Conservation (phyloP, 2,329 filamentous ascomycete species). For the Penicillium nordicum region DNA sequence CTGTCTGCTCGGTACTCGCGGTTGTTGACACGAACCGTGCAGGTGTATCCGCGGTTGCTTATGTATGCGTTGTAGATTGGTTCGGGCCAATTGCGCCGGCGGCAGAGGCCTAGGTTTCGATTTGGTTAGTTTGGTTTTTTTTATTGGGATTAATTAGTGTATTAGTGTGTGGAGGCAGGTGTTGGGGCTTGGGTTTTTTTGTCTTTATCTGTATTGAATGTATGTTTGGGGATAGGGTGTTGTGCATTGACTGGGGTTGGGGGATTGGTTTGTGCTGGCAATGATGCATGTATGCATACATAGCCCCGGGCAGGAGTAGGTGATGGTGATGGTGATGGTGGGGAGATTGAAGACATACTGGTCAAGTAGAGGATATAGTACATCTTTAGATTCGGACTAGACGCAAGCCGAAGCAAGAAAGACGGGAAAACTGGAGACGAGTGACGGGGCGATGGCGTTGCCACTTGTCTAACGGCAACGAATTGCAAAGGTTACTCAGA, state of each 20-base stretch:
- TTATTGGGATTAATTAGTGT: neutral
- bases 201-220: neutral
- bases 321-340: neutral
- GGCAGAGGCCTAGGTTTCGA: conserved; percentile 72
- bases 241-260: neutral
- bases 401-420: neutral
- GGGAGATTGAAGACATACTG: conserved; percentile 56
- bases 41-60: conserved; percentile 73
- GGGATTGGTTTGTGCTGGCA: neutral
- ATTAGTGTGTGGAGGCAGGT: too few relatives aligned
- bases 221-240: neutral
- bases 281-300: conserved; percentile 17
- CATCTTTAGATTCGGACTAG: conserved; percentile 30
- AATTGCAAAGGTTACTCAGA: conserved; percentile 11
- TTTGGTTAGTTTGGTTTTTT: conserved; percentile 13
- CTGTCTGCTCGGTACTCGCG: conserved; percentile 92
- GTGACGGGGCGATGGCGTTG: neutral
- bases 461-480: conserved; percentile 1
- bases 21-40: conserved; percentile 91
- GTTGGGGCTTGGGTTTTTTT: neutral
- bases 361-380: conserved; percentile 64
- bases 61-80: conserved; percentile 82
- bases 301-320: conserved; percentile 3
- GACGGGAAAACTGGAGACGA: neutral
- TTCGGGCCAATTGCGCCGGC: conserved; percentile 88